Evolutionary conservation across 495 filamentous ascomycete genomes (phyloP), one percentile per base, ranked within the genome.

Genomic region (Aspergillus bertholletiae): DNA sequence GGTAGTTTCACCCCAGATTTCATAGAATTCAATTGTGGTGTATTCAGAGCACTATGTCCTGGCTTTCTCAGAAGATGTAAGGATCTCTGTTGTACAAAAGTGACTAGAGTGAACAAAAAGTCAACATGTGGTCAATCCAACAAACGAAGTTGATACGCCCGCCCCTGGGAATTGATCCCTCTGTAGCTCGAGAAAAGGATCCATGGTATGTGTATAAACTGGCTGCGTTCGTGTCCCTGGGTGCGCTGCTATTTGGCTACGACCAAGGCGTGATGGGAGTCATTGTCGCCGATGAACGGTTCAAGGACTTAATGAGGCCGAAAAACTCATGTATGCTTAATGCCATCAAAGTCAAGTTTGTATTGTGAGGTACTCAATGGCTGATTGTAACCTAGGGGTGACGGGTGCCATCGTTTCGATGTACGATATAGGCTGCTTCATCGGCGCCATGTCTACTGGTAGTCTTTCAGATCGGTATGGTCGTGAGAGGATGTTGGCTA

Each of bases 401-500:
- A 66, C 59, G 7, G 60, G 62, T 7, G 64, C 58, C 2, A 56
- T 68, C 9, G 60, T 64, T 0, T 80, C 81, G 1, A 68, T 84
- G 21, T 84, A 84, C 63, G 77, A 83, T 54, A 68, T 85, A 27
- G 81, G 80, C 40, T 84, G 77, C 53, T 82, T 84, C 59, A 62
- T 82, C 23, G 81, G 81, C 13, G 77, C 81, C 41, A 69, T 92
- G 46, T 81, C 85, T 26, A 85, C 82, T 28, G 88, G 86, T 12
- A 86, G 87, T 64, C 65, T 92, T 26, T 87, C 86, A 20, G 88
- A 92, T 70, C 77, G 78, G 17, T 67, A 88, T 20, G 88, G 85
- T 9, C 80, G 89, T 23, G 90, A 90, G 71, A 87, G 85, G 64
- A 79, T 83, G 15, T 82, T 92, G 49, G 62, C 90, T 6, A 74